A percentile compares a stretch with the other conserved stretches of the same genome.
Evolutionary conservation across 192 early-diverging fungal species (phyloP).

Genomic region (Coemansia sp.): DNA sequence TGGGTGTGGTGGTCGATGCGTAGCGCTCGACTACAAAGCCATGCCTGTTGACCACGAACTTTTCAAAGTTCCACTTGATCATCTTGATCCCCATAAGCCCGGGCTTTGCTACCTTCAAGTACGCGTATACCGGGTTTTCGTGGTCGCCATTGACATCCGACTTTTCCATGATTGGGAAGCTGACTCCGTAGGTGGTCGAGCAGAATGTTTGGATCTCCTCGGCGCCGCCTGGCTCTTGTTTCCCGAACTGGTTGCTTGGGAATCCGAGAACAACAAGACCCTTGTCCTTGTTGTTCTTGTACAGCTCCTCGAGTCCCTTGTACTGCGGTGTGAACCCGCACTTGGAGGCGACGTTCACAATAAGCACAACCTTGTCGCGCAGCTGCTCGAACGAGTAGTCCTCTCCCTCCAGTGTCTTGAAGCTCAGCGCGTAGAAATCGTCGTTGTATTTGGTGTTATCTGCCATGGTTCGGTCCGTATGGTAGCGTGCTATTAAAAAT

Average conservation of each 20-base stretch:
- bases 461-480: background rate
- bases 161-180: constrained; percentile 88
- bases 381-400: constrained; percentile 59
- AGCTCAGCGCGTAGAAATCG: constrained; percentile 58
- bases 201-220: constrained; percentile 57
- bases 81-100: constrained; percentile 56
- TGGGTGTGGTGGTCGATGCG: constrained; percentile 63
- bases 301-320: constrained; percentile 65
- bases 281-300: constrained; percentile 63
- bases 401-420: constrained; percentile 55
- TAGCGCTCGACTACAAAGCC: constrained; percentile 69
- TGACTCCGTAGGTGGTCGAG: constrained; percentile 70
- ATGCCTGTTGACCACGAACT: constrained; percentile 70
- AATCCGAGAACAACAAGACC: constrained; percentile 88
- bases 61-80: constrained; percentile 88
- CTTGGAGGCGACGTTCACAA: constrained; percentile 90
- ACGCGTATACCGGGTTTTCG: constrained; percentile 64
- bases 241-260: constrained; percentile 87
- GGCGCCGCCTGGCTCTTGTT: constrained; percentile 62
- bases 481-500: background rate
- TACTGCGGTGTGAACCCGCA: constrained; percentile 88
- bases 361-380: constrained; percentile 73
- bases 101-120: constrained; percentile 59
- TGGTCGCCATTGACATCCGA: constrained; percentile 78
- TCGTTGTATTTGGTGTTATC: constrained; percentile 15